phyloP scores from a whole-genome alignment of 169 alveolate genomes.

The Eimeria praecox region DNA sequence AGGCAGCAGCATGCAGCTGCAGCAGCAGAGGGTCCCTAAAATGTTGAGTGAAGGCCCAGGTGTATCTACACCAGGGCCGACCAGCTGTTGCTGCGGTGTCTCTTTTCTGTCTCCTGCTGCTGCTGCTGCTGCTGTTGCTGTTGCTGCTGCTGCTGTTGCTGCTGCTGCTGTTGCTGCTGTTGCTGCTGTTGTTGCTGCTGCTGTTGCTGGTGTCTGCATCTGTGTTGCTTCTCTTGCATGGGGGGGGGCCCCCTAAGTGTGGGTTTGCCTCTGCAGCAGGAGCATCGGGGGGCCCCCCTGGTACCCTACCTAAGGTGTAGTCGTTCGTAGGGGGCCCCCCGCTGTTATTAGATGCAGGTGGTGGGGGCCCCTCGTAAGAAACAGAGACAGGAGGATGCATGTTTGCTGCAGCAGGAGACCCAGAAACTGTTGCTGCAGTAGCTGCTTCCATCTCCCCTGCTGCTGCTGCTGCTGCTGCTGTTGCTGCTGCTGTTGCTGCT shows the following conservation, averaged over 20 bases:
- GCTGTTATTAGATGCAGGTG: too few relatives aligned
- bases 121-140: conserved; percentile 22
- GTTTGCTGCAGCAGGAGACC: neutral
- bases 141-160: neutral
- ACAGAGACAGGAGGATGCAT: too few relatives aligned
- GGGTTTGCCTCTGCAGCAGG: neutral
- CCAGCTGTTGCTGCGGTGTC: too few relatives aligned
- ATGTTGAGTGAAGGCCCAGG: too few relatives aligned
- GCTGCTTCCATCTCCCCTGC: too few relatives aligned
- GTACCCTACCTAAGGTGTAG: neutral
- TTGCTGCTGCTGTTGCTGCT: neutral
- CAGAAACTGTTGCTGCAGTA: neutral
- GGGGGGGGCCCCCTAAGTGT: neutral
- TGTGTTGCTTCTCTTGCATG: neutral
- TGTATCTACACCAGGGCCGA: too few relatives aligned
- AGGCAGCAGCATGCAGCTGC: too few relatives aligned
- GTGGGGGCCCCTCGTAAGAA: too few relatives aligned
- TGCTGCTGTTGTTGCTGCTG: too few relatives aligned
- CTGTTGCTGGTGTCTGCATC: too few relatives aligned
- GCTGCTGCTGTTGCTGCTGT: conserved; percentile 16
- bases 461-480: conserved; percentile 10
- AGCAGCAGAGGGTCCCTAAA: too few relatives aligned
- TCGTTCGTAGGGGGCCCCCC: neutral
- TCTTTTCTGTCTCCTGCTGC: too few relatives aligned
- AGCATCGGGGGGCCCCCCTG: neutral